Percentiles rank a stretch among this genome's conserved stretches.
These are phyloP conservation scores for Podospora sp. DNA, from an alignment of 495 filamentous ascomycete species.

Conservation along the genomic window DNA sequence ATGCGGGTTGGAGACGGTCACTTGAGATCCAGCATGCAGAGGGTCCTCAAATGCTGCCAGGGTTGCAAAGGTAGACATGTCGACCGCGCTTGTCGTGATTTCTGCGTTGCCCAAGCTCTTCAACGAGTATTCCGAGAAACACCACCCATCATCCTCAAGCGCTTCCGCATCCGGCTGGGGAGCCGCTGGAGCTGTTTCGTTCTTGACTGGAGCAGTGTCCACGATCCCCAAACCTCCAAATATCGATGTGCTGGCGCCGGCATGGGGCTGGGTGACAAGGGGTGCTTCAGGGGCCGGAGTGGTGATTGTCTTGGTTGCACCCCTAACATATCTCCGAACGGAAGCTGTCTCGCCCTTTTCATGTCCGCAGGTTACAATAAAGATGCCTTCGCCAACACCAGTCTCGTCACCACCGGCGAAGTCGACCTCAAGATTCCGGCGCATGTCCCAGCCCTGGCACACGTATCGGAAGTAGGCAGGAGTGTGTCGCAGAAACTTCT, in stretches of 20 bases:
- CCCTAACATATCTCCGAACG: constrained; percentile 38
- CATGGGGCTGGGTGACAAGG: constrained; percentile 11
- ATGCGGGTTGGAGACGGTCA: constrained; percentile 22
- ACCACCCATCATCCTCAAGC: constrained; percentile 43
- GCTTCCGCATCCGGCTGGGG: background rate
- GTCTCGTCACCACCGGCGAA: constrained; percentile 79
- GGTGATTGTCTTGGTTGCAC: background rate
- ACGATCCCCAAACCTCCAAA: constrained; percentile 21
- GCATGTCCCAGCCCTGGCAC: constrained; percentile 92
- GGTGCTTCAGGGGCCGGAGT: constrained; percentile 21
- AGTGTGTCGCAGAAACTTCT: constrained; percentile 71
- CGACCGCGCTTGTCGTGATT: constrained; percentile 75
- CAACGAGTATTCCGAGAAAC: constrained; percentile 33
- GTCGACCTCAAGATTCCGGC: constrained; percentile 80
- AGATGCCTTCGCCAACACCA: constrained; percentile 70
- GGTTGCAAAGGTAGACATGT: constrained; percentile 71
- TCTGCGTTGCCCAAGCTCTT: constrained; percentile 35
- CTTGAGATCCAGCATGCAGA: constrained; percentile 39
- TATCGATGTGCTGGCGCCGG: constrained; percentile 20
- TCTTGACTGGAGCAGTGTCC: background rate
- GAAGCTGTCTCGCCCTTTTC: constrained; percentile 53
- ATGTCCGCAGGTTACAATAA: constrained; percentile 72
- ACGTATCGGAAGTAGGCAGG: constrained; percentile 77
- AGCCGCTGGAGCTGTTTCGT: background rate
- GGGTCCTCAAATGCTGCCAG: constrained; percentile 78